Evolutionary conservation across 23 red algal species (phyloP).

Genomic region (Gracilaria domingensis): DNA sequence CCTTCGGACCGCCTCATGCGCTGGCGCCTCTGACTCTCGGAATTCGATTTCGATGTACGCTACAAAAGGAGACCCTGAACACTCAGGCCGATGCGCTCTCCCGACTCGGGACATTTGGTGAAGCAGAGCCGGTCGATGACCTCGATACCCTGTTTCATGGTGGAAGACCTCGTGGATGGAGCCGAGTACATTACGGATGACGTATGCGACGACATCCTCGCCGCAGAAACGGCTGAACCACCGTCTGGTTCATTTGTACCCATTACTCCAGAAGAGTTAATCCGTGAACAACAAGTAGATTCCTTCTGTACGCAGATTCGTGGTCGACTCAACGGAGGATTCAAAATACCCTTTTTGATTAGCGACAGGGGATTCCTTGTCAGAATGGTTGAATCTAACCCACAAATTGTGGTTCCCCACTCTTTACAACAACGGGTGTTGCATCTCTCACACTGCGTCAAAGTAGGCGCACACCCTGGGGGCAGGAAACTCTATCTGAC

Average conservation of each 20-base stretch:
- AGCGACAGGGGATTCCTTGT: slow-evolving; percentile 5
- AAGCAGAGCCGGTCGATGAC: not conserved
- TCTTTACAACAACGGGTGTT: slow-evolving; percentile 17
- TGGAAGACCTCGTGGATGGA: not conserved
- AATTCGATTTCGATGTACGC: too few relatives aligned
- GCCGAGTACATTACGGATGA: not conserved
- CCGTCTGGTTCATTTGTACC: not conserved
- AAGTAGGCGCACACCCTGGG: not conserved
- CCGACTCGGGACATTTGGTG: not conserved
- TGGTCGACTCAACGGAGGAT: not conserved
- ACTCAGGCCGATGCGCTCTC: not conserved
- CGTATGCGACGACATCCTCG: not conserved
- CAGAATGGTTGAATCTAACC: slow-evolving; percentile 10
- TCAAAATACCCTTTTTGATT: not conserved
- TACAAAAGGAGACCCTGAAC: too few relatives aligned
- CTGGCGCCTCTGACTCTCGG: too few relatives aligned
- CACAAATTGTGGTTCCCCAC: slow-evolving; percentile 33
- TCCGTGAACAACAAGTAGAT: not conserved
- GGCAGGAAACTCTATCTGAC: not conserved
- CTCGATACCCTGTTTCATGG: not conserved
- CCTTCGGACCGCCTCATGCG: too few relatives aligned
- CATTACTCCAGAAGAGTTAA: not conserved
- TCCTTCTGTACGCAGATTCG: slow-evolving; percentile 1
- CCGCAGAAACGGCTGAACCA: not conserved
- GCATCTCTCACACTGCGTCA: slow-evolving; percentile 25